These are phyloP conservation scores for Cercospora sp. DNA, from an alignment of 2,329 filamentous ascomycete genomes.

Conservation along the genomic window DNA sequence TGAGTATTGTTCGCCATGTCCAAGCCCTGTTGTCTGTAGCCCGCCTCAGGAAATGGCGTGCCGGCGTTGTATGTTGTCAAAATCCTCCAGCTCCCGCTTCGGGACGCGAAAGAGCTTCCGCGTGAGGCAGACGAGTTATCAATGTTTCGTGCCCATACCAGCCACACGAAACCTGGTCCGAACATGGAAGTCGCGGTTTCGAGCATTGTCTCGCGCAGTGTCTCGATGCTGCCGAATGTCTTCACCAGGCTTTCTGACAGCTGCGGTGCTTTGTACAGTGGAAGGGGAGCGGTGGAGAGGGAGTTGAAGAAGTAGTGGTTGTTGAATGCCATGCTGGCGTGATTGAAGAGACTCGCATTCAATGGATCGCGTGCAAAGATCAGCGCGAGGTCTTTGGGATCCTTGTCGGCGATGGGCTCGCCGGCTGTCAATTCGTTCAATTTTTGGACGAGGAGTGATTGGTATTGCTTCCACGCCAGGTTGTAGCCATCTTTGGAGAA, in stretches of 20 bases:
- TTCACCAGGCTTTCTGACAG: conserved; percentile 63
- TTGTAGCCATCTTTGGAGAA: conserved; percentile 69
- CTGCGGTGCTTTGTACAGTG: conserved; percentile 56
- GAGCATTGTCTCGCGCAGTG: conserved; percentile 75
- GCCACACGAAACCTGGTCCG: conserved; percentile 95
- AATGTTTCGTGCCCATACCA: conserved; percentile 57
- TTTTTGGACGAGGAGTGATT: conserved; percentile 69
- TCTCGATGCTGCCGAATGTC: conserved; percentile 80
- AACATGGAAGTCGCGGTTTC: conserved; percentile 87
- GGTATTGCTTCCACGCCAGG: conserved; percentile 81
- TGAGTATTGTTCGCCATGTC: conserved; percentile 66
- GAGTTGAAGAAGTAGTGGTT: conserved; percentile 76
- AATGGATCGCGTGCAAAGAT: conserved; percentile 75
- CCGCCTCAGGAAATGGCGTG: conserved; percentile 79
- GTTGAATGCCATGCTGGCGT: conserved; percentile 95
- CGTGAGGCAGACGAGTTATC: conserved; percentile 11
- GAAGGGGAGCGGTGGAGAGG: conserved; percentile 24
- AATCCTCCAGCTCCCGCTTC: conserved; percentile 60
- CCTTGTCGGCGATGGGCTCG: conserved; percentile 62
- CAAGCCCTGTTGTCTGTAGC: conserved; percentile 68
- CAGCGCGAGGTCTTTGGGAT: conserved; percentile 68
- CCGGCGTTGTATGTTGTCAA: conserved; percentile 90
- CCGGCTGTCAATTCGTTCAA: conserved; percentile 74
- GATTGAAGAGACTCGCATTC: conserved; percentile 83
- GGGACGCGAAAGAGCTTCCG: conserved; percentile 37